Evolutionary conservation across 2,329 filamentous ascomycete genomes (phyloP), one percentile per base, ranked within the genome.

Genomic region (Diaporthe citri): DNA sequence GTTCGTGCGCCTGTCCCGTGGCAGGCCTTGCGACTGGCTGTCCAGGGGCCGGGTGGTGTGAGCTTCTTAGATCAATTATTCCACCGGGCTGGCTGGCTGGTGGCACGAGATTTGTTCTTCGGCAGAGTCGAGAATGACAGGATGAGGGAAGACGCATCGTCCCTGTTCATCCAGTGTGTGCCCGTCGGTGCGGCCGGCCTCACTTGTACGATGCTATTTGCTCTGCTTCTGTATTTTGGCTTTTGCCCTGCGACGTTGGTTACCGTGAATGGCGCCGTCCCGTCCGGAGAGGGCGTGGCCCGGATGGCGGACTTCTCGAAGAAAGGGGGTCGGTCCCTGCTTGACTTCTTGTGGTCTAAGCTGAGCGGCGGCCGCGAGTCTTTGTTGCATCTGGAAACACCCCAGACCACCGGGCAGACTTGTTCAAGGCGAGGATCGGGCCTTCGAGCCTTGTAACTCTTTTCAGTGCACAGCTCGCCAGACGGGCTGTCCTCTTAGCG

Each of bases 1-100:
- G 64, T 55, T 69, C 46, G 64, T 55, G 64, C 34, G 48, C n/a
- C 4, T 52, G n/a, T 39, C 34, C 39, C 46, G 46, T 34, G 64
- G 64, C 22, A 67, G 31, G 46, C 34, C 22, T 39, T 52, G 62
- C 62, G 31, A 66, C 60, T 67, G 46, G 62, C 34, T 39, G 15
- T 13, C 25, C 52, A 56, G 13, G 25, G 28, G 22, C n/a, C 22
- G 5, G 22, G 56, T 22, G 10, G 20, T 41, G 56, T 60, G 36
- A 43, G 39, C 36, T 43, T 31, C 31, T n/a, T 20, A 12, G n/a
- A 25, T 25, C 22, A 60, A 15, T 62, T 62, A 8, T 2, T 3
- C 12, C 57, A 17, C 22, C 36, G 4, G 13, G 1, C 22, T n/a
- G 22, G n/a, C 6, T 62, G 36, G 36, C 25, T 48, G 41, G 28